Conservation (phyloP, 164 flowering plant genomes). For the Echeveria elegans region DNA sequence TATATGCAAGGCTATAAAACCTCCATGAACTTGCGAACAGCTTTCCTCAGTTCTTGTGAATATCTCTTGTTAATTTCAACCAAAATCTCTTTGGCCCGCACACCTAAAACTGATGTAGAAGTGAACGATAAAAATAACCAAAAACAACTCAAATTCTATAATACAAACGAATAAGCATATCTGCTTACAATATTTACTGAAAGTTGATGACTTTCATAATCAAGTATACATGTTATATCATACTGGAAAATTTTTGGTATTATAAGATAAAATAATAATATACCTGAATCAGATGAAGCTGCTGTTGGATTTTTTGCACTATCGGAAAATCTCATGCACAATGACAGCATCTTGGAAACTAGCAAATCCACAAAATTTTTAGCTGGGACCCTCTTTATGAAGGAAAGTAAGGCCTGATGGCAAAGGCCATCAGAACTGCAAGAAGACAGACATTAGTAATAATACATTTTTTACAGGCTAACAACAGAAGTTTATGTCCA, state of each 20-base stretch:
- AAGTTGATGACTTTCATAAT: background rate
- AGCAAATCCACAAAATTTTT: constrained; percentile 32
- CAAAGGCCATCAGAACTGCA: constrained; percentile 55
- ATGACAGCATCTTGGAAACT: constrained; percentile 41
- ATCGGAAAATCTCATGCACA: constrained; percentile 35
- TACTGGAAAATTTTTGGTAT: background rate
- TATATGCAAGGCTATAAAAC: constrained; percentile 18
- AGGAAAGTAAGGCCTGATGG: constrained; percentile 31
- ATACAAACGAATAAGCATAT: background rate
- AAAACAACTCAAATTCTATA: background rate
- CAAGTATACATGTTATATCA: background rate
- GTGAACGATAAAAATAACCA: background rate
- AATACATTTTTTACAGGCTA: background rate
- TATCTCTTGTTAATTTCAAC: constrained; percentile 41
- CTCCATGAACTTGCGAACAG: constrained; percentile 54
- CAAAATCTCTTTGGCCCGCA: constrained; percentile 52
- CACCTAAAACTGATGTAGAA: constrained; percentile 27
- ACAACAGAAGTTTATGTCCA: background rate
- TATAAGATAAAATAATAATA: background rate
- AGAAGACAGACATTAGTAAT: constrained; percentile 10
- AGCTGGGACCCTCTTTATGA: constrained; percentile 47
- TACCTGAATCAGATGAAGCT: constrained; percentile 44
- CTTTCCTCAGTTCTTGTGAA: constrained; percentile 50
- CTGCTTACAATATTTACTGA: background rate
- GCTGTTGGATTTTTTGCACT: constrained; percentile 16